Percentiles rank a stretch among this genome's conserved stretches.
Evolutionary conservation across 2,329 filamentous ascomycete species (phyloP).

Genomic region (Domatiomyces catenatus): DNA sequence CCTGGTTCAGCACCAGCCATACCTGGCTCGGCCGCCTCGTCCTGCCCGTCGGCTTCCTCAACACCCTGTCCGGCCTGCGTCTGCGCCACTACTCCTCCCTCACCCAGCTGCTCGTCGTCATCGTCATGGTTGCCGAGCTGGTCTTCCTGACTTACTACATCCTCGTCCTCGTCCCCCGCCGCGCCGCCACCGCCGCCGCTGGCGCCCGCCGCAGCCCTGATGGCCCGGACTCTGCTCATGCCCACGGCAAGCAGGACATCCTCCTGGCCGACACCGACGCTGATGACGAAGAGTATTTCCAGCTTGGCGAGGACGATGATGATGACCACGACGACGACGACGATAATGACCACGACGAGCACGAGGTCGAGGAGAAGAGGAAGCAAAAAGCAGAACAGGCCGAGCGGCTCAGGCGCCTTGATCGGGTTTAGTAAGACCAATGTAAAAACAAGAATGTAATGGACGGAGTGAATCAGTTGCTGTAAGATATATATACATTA

Average conservation of each 20-base stretch:
- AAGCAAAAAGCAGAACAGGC: constrained; percentile 11
- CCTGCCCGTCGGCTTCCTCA: constrained; percentile 17
- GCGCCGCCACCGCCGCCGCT: constrained; percentile 2
- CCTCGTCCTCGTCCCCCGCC: constrained; percentile 5
- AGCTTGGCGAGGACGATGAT: constrained; percentile 15
- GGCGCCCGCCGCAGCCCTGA: constrained; percentile 2
- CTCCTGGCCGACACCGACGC: constrained; percentile 3
- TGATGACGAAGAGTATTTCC: constrained; percentile 18
- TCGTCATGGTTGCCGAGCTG: constrained; percentile 11
- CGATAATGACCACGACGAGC: constrained; percentile 1
- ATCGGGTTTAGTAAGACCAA: constrained; percentile 7
- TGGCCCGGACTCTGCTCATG: neutral
- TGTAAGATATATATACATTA: neutral
- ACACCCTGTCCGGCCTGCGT: constrained; percentile 13
- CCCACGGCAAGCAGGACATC: constrained; percentile 3
- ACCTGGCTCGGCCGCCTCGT: constrained; percentile 19
- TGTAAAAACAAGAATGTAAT: neutral
- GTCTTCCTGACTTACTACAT: constrained; percentile 5
- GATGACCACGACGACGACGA: constrained; percentile 13
- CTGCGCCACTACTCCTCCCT: constrained; percentile 17
- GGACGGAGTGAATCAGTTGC: neutral
- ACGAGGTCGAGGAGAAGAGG: constrained; percentile 5
- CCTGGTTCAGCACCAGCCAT: constrained; percentile 17
- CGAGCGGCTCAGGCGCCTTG: constrained; percentile 12
- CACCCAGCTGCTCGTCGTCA: constrained; percentile 9